phyloP scores from a whole-genome alignment of 2,329 filamentous ascomycete genomes.

The Trichoderma semiorbis region DNA sequence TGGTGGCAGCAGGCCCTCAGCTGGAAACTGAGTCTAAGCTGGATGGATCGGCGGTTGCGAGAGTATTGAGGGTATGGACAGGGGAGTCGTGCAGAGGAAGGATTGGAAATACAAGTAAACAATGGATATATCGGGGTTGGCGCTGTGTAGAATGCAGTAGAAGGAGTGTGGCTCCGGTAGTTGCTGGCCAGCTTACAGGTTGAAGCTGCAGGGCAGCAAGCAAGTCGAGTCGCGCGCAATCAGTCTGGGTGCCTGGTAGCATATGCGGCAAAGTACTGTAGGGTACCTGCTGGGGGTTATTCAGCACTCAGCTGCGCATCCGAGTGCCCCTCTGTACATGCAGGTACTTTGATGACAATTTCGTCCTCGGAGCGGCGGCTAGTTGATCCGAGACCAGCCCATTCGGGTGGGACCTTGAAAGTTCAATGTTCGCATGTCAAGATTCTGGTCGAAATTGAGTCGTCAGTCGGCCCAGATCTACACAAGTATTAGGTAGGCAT shows the following conservation, averaged over 20 bases:
- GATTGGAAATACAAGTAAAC: neutral
- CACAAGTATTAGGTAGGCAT: slow-evolving; percentile 1
- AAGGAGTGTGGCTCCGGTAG: slow-evolving; percentile 7
- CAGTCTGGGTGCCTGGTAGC: slow-evolving; percentile 20
- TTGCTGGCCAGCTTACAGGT: slow-evolving; percentile 16
- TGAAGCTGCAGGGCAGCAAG: slow-evolving; percentile 20
- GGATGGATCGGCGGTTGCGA: neutral
- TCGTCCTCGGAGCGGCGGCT: slow-evolving; percentile 13
- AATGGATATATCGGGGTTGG: neutral
- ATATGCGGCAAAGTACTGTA: neutral
- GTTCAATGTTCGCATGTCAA: slow-evolving; percentile 5
- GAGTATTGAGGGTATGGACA: neutral
- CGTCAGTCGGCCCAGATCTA: neutral
- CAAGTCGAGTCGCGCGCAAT: slow-evolving; percentile 21
- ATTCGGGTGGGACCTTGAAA: slow-evolving; percentile 8
- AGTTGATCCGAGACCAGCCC: slow-evolving; percentile 16
- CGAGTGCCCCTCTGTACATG: neutral
- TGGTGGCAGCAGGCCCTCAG: slow-evolving; percentile 38
- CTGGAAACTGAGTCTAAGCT: neutral
- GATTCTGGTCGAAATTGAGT: neutral
- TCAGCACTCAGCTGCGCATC: neutral
- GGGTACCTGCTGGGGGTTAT: neutral
- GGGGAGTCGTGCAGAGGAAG: neutral
- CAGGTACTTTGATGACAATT: neutral
- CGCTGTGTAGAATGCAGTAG: slow-evolving; percentile 8